Percentiles rank a stretch among this genome's conserved stretches.
These are phyloP conservation scores for Rhodotorula sp. DNA, from an alignment of 1,284 basidiomycete genomes.

Conservation along the genomic window DNA sequence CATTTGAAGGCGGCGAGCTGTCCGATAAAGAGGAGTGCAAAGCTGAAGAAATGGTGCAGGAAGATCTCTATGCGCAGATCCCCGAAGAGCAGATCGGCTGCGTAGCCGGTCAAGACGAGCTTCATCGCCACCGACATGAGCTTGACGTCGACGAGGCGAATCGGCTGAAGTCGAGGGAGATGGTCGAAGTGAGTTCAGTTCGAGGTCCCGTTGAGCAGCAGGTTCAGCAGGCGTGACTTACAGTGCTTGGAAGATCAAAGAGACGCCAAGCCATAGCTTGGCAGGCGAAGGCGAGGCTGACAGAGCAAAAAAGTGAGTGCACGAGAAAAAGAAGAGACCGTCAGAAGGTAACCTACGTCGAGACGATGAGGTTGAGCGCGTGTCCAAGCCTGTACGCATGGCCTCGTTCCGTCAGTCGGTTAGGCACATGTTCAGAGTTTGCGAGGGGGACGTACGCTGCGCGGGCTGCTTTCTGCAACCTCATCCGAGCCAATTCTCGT, in stretches of 20 bases:
- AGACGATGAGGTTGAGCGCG: constrained; percentile 14
- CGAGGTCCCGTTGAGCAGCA: background rate
- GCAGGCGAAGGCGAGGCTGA: constrained; percentile 2
- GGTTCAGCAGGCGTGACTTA: background rate
- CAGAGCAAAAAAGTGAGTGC: background rate
- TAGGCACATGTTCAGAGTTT: too few species aligned
- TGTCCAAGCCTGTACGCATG: constrained; percentile 15
- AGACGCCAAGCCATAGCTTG: constrained; percentile 13
- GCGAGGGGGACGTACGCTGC: constrained; percentile 2
- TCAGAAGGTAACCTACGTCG: background rate
- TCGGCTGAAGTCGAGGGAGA: background rate
- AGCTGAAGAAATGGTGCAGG: constrained; percentile 26
- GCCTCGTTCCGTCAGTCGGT: background rate
- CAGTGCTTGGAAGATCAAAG: constrained; percentile 1
- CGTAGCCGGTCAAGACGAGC: constrained; percentile 13
- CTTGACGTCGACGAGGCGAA: constrained; percentile 5
- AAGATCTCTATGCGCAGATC: constrained; percentile 17
- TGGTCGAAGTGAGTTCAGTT: background rate
- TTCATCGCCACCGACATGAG: constrained; percentile 13
- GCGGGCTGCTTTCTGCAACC: constrained; percentile 7
- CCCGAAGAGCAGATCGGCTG: constrained; percentile 5
- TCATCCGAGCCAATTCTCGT: background rate
- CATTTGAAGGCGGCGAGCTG: constrained; percentile 11
- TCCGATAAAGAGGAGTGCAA: constrained; percentile 18
- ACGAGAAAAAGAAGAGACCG: too few species aligned